These are phyloP conservation scores for Lantana camara DNA, from an alignment of 257 asterid genomes.

Conservation along the genomic window DNA sequence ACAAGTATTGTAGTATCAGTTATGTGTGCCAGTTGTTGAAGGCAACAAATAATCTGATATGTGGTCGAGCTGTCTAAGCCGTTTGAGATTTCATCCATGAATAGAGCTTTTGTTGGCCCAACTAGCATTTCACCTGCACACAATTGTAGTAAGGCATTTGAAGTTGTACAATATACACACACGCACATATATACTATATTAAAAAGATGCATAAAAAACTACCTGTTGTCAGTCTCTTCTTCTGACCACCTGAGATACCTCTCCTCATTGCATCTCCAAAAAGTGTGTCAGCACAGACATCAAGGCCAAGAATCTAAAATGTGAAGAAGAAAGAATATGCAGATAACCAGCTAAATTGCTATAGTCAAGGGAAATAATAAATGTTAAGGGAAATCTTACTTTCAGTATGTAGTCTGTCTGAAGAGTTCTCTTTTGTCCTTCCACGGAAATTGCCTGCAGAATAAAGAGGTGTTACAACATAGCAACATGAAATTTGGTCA, in stretches of 20 bases:
- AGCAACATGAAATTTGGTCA: background rate
- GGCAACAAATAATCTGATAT: constrained; percentile 46
- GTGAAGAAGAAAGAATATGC: background rate
- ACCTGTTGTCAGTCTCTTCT: constrained; percentile 63
- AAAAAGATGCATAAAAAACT: background rate
- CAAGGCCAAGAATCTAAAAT: constrained; percentile 53
- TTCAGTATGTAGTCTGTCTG: constrained; percentile 59
- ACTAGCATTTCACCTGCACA: constrained; percentile 57
- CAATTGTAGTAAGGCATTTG: background rate
- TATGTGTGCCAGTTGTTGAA: constrained; percentile 54
- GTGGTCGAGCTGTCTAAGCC: constrained; percentile 64
- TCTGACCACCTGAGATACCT: constrained; percentile 68
- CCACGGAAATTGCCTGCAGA: constrained; percentile 50
- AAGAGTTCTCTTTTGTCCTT: constrained; percentile 52
- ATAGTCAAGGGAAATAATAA: background rate
- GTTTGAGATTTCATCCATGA: constrained; percentile 61
- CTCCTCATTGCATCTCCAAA: constrained; percentile 57
- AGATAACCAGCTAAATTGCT: background rate
- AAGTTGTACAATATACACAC: background rate
- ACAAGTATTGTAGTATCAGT: constrained; percentile 53
- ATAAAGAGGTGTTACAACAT: constrained; percentile 11
- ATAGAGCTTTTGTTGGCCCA: constrained; percentile 55
- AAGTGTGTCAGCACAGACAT: constrained; percentile 51
- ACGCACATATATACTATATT: background rate
- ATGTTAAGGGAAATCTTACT: constrained; percentile 29